phyloP scores from a whole-genome alignment of 1,284 basidiomycete species.

The Cryptococcus sp. region DNA sequence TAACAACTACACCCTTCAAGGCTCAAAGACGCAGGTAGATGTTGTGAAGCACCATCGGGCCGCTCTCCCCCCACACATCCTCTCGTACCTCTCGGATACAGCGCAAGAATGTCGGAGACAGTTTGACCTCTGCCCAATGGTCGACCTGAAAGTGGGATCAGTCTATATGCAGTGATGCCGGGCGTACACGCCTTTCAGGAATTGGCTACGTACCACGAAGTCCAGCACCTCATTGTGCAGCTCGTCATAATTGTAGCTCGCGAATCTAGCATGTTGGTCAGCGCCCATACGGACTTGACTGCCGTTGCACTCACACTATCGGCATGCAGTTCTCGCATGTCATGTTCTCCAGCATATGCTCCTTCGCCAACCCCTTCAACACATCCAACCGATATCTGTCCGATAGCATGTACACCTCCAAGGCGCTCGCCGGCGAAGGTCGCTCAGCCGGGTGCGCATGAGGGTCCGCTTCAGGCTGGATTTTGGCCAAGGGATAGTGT shows the following conservation, averaged over 20 bases:
- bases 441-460: conserved; percentile 67
- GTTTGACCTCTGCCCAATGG: conserved; percentile 33
- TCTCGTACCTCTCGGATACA: conserved; percentile 44
- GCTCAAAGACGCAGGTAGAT: conserved; percentile 5
- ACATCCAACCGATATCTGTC: conserved; percentile 71
- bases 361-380: conserved; percentile 64
- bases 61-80: conserved; percentile 42
- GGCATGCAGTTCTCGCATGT: conserved; percentile 69
- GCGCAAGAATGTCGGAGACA: conserved; percentile 29
- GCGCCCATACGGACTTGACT: not conserved
- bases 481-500: not conserved
- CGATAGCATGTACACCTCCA: conserved; percentile 75
- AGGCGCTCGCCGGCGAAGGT: conserved; percentile 64
- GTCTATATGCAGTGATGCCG: no score
- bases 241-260: conserved; percentile 36
- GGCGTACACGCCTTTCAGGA: no score
- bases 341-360: conserved; percentile 70
- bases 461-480: conserved; percentile 55
- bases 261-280: conserved; percentile 21
- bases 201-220: conserved; percentile 38
- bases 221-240: conserved; percentile 37
- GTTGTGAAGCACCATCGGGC: conserved; percentile 31
- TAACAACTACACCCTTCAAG: not conserved
- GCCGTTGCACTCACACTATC: conserved; percentile 57
- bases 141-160: conserved; percentile 27